Conservation (phyloP, 257 asterid species). For the Striga asiatica region DNA sequence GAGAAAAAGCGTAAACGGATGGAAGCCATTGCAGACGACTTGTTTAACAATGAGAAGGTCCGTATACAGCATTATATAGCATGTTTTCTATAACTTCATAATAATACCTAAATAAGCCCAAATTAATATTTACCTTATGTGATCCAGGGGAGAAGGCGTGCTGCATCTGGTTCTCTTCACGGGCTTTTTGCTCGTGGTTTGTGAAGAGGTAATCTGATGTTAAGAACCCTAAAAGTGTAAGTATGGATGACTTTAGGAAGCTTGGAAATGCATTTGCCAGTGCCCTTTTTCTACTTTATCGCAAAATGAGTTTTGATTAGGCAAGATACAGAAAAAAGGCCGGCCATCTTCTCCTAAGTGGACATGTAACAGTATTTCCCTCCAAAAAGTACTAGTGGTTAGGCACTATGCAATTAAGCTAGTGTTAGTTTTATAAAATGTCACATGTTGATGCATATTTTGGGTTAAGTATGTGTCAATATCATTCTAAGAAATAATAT, state of each 20-base stretch:
- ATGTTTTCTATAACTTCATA: constrained; percentile 2
- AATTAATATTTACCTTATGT: constrained; percentile 7
- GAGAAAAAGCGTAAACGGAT: constrained; percentile 78
- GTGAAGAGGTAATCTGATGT: constrained; percentile 17
- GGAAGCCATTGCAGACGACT: constrained; percentile 91
- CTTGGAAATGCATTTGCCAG: neutral
- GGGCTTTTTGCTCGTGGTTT: constrained; percentile 38
- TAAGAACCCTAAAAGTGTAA: constrained; percentile 4
- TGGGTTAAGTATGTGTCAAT: no score
- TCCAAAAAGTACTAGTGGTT: no score
- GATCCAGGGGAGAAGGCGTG: constrained; percentile 45
- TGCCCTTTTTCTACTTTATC: neutral
- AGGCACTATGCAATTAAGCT: no score
- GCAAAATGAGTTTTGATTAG: no score
- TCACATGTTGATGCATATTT: no score
- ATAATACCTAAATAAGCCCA: neutral
- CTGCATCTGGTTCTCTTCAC: constrained; percentile 36
- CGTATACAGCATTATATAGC: constrained; percentile 8
- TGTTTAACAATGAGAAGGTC: constrained; percentile 77
- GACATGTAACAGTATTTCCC: no score
- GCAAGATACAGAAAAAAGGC: no score
- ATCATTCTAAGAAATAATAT: no score
- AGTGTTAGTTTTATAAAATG: no score
- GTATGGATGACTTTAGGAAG: neutral
- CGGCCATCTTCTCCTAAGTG: no score